Percentiles rank a stretch among this genome's conserved stretches.
phyloP scores from a whole-genome alignment of 75 land plant genomes.

The Cunninghamia lanceolata region DNA sequence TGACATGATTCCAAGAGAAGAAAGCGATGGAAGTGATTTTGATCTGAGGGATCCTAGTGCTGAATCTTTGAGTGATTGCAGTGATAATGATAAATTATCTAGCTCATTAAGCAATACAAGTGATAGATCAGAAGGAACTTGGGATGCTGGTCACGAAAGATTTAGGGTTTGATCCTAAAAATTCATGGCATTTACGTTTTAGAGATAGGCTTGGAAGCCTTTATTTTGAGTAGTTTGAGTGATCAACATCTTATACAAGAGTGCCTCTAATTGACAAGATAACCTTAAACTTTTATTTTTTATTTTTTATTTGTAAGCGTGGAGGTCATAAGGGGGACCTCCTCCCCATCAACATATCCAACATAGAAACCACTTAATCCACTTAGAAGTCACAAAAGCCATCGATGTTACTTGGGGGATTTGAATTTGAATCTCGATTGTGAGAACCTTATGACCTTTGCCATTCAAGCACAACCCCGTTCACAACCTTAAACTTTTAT shows the following conservation, averaged over 20 bases:
- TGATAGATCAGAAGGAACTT: slow-evolving; percentile 6
- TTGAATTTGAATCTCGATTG: too few species aligned
- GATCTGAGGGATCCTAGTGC: background rate
- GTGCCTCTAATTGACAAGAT: slow-evolving; percentile 84
- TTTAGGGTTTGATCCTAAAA: slow-evolving; percentile 25
- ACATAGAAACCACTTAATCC: too few species aligned
- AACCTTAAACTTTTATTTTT: background rate
- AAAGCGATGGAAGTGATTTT: slow-evolving; percentile 7
- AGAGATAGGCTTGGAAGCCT: slow-evolving; percentile 39
- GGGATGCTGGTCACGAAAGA: slow-evolving; percentile 43
- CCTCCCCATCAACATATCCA: too few species aligned
- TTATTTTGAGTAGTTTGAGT: slow-evolving; percentile 64
- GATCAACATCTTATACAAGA: slow-evolving; percentile 54
- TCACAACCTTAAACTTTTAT: too few species aligned
- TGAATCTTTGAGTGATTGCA: slow-evolving; percentile 58
- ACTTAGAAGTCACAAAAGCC: too few species aligned
- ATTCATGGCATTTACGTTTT: slow-evolving; percentile 16
- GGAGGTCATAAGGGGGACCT: too few species aligned
- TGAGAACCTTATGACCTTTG: too few species aligned
- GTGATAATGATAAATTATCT: slow-evolving; percentile 54
- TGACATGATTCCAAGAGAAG: too few species aligned
- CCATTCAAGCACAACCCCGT: too few species aligned
- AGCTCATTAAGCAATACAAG: slow-evolving; percentile 15
- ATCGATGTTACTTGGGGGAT: too few species aligned
- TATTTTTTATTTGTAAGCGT: too few species aligned